A percentile compares a stretch with the other conserved stretches of the same genome.
phyloP scores from a whole-genome alignment of 305 asterid species.

The Fraxinus sp. region DNA sequence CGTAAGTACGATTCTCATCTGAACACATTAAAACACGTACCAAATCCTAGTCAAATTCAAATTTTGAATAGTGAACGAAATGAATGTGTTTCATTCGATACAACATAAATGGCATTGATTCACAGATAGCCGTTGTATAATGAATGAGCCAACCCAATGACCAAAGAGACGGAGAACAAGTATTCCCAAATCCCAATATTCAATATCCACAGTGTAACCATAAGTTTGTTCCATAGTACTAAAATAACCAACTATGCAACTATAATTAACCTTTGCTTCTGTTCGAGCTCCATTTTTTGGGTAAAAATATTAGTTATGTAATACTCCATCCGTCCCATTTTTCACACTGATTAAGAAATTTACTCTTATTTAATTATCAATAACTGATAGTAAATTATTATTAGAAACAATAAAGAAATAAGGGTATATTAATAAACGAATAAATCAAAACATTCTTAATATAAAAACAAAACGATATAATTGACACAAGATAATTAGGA shows the following conservation, averaged over 20 bases:
- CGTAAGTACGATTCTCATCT: neutral
- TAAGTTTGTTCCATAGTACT: neutral
- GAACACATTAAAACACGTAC: neutral
- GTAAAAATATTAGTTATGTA: too few species aligned
- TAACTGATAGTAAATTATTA: too few species aligned
- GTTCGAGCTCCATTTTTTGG: neutral
- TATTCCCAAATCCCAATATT: neutral
- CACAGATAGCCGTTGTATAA: conserved; percentile 24
- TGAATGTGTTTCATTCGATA: neutral
- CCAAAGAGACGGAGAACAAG: neutral
- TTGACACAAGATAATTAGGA: too few species aligned
- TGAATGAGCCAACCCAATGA: neutral
- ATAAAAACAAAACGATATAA: too few species aligned
- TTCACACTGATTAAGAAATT: too few species aligned
- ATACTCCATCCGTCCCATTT: too few species aligned
- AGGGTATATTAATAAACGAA: too few species aligned
- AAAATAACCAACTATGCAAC: neutral
- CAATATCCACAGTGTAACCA: neutral
- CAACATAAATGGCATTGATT: conserved; percentile 7
- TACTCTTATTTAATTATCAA: too few species aligned
- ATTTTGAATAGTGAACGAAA: neutral
- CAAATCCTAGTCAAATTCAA: neutral
- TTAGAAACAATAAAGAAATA: too few species aligned
- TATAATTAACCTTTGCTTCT: neutral
- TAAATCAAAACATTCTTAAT: too few species aligned